Evolutionary conservation across 768 basidiomycete genomes (phyloP), one percentile per base, ranked within the genome.

Genomic region (Tricholoma saponaceum): DNA sequence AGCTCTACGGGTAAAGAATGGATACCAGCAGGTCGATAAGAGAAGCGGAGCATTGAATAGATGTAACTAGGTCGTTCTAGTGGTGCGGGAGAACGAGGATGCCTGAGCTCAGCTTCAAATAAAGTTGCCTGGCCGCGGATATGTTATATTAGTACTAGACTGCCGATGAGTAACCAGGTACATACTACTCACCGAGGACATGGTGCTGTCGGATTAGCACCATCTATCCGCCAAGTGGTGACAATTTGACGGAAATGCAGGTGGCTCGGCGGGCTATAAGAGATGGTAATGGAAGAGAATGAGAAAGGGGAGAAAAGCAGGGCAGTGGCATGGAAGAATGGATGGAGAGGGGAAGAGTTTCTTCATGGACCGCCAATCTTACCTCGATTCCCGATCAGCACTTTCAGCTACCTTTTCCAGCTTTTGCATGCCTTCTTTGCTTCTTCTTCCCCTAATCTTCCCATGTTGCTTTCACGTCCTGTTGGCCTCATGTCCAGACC

Each of bases 1-100:
- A 87, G 73, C 62, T 88, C 86, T 53, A 83, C 77, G 28, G 85
- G 85, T 50, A 86, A 75, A 5, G 72, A 64, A 64, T 80, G 71
- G 54, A 84, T 72, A 47, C 69, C 64, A 28, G 70, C 66, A 44
- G 59, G 63, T 50, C 64, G 66, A 46, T 58, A 57, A 51, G 66
- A 55, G 62, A 60, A 62, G 59, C 41, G 51, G 50, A 55, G 51
- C 58, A 59, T 58, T 43, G 51, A 46, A 52, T 53, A 59, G 51
- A 60, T 60, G 59, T 60, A 28, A 55, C 44, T 39, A 25, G 43
- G 14, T 32, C 28, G 51, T 54, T 33, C 44, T 50, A 50, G 47
- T 18, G 47, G 30, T 30, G 47, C 28, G 47, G 47, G 26, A 50
- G 47, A 28, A 28, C 28, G 25, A 30, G 26, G 26, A 50, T 20